Evolutionary conservation across 2,329 filamentous ascomycete species (phyloP).

Genomic region (Mycosphaerella sp.): DNA sequence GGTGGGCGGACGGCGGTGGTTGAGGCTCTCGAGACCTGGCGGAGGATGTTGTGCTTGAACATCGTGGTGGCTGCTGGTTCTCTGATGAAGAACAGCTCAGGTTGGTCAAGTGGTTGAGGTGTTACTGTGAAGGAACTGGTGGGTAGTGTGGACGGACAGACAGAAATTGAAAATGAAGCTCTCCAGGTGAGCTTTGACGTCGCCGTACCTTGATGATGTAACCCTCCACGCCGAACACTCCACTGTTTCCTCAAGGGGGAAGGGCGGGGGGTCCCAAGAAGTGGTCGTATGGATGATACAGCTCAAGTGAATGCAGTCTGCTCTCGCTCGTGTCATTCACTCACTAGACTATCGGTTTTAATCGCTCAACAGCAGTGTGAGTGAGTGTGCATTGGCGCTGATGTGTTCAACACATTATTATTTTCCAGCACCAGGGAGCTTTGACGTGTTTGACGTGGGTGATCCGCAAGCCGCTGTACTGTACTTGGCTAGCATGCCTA

Average conservation of each 20-base stretch:
- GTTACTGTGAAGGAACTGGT: not conserved
- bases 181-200: conserved; percentile 2
- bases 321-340: too few species aligned
- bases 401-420: not conserved
- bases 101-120: not conserved
- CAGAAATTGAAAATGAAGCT: conserved; percentile 4
- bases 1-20: conserved; percentile 26
- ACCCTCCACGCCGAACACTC: not conserved
- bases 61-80: conserved; percentile 17
- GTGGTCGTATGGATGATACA: too few species aligned
- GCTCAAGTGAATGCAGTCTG: too few species aligned
- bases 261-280: too few species aligned
- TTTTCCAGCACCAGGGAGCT: conserved; percentile 4
- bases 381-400: not conserved
- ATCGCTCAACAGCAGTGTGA: conserved; percentile 6
- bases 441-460: conserved; percentile 8
- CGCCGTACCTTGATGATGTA: not conserved
- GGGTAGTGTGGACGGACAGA: not conserved
- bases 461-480: not conserved
- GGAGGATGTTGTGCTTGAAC: conserved; percentile 31
- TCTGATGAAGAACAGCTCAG: not conserved
- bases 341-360: not conserved
- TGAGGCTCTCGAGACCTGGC: conserved; percentile 32
- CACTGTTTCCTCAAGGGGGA: not conserved
- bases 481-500: too few species aligned